phyloP scores from a whole-genome alignment of 176 grass and related monocot species.

The Panicum miliaceum region DNA sequence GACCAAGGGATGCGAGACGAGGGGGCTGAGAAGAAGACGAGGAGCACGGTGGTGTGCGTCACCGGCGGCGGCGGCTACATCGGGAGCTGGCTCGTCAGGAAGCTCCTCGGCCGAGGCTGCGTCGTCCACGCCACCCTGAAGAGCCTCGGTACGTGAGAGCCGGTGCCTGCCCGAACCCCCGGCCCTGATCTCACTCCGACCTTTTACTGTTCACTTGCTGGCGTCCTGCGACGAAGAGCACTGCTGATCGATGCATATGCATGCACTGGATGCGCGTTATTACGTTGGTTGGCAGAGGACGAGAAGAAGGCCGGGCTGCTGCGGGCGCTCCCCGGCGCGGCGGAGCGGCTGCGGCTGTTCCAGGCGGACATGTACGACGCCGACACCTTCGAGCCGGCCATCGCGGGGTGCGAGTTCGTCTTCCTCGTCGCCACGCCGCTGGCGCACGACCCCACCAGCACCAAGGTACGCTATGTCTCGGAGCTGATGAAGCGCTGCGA shows the following conservation, averaged over 20 bases:
- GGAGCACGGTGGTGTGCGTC: slow-evolving; percentile 37
- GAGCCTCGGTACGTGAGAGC: slow-evolving; percentile 27
- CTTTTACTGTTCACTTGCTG: too few relatives aligned
- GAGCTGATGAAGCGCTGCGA: too few relatives aligned
- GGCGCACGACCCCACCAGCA: slow-evolving; percentile 32
- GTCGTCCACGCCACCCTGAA: slow-evolving; percentile 45
- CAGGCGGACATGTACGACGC: slow-evolving; percentile 66
- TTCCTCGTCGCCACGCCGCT: slow-evolving; percentile 68
- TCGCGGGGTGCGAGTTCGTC: slow-evolving; percentile 64
- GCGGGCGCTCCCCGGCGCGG: slow-evolving; percentile 48
- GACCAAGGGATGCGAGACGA: neutral
- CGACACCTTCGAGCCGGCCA: slow-evolving; percentile 56
- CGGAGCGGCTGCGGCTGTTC: slow-evolving; percentile 59
- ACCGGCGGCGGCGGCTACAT: slow-evolving; percentile 49
- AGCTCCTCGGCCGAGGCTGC: slow-evolving; percentile 51
- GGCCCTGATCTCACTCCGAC: too few relatives aligned
- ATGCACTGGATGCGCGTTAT: too few relatives aligned
- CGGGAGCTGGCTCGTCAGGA: slow-evolving; percentile 43
- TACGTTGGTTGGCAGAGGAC: too few relatives aligned
- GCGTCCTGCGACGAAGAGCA: too few relatives aligned
- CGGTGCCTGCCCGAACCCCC: too few relatives aligned
- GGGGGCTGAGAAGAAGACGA: neutral
- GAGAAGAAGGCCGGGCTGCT: slow-evolving; percentile 52
- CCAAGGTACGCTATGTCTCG: slow-evolving; percentile 44
- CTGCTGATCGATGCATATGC: too few relatives aligned